phyloP scores from a whole-genome alignment of 208 protist genomes.

The Crithidia mellificae region DNA sequence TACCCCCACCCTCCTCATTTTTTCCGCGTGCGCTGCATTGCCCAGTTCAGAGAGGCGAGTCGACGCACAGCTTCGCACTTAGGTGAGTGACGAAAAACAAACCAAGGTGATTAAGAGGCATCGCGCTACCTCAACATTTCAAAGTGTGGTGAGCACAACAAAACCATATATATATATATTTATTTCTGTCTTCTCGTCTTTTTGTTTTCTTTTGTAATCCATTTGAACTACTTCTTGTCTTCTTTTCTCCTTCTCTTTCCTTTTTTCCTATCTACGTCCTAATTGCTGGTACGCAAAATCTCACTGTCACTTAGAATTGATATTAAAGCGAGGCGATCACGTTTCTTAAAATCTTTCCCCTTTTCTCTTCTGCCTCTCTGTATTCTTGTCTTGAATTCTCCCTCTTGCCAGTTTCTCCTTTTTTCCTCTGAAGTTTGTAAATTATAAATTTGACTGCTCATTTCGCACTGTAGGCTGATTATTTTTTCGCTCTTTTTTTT shows the following conservation, averaged over 20 bases:
- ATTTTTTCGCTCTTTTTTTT: neutral
- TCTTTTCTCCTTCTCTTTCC: slow-evolving; percentile 14
- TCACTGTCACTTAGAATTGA: neutral
- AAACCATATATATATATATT: slow-evolving; percentile 29
- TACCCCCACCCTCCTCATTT: no score
- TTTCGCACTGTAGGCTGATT: no score
- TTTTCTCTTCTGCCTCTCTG: neutral
- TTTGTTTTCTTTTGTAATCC: slow-evolving; percentile 6
- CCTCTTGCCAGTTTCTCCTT: slow-evolving; percentile 9
- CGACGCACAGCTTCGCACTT: no score
- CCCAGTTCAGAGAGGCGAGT: no score
- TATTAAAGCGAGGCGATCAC: neutral
- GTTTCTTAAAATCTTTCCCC: neutral
- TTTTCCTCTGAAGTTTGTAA: slow-evolving; percentile 21
- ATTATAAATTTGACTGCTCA: slow-evolving; percentile 3
- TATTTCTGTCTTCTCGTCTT: slow-evolving; percentile 12
- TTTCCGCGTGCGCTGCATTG: no score
- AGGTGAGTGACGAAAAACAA: no score
- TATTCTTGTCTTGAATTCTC: no score
- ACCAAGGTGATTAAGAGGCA: no score
- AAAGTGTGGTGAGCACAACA: no score
- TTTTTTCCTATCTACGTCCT: neutral
- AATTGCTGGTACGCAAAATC: neutral
- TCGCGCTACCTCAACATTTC: no score
- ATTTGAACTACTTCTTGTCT: slow-evolving; percentile 20